Conservation (phyloP, 345 rosid species). For the Boechera stricta region DNA sequence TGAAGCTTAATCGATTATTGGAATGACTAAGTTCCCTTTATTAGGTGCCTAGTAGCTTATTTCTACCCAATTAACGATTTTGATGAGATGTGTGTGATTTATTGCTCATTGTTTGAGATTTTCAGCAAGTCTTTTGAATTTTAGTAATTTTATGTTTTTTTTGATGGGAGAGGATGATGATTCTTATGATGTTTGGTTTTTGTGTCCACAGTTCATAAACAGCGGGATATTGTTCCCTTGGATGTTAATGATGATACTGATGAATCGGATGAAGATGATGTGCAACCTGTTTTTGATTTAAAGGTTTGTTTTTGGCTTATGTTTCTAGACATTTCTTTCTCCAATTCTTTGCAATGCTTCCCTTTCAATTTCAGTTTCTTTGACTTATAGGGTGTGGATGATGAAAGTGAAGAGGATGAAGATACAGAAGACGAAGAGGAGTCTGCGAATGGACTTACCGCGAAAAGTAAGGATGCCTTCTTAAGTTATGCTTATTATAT, state of each 20-base stretch:
- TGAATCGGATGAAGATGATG: slow-evolving; percentile 76
- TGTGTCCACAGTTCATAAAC: slow-evolving; percentile 72
- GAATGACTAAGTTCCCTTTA: background rate
- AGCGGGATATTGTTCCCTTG: slow-evolving; percentile 79
- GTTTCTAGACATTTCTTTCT: background rate
- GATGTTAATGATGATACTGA: slow-evolving; percentile 61
- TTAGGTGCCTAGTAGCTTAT: background rate
- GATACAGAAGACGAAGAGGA: slow-evolving; percentile 49
- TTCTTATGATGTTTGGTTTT: slow-evolving; percentile 4
- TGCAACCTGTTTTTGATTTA: slow-evolving; percentile 71
- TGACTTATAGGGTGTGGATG: slow-evolving; percentile 39
- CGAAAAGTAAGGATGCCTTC: slow-evolving; percentile 58
- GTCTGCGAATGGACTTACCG: slow-evolving; percentile 51
- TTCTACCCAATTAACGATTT: background rate
- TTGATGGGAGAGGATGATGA: background rate
- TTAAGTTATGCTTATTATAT: background rate
- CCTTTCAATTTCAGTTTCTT: background rate
- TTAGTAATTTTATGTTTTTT: background rate
- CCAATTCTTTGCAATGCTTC: background rate
- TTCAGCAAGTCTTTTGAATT: no score
- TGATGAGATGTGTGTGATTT: background rate
- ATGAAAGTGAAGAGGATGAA: slow-evolving; percentile 54
- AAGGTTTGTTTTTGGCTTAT: slow-evolving; percentile 46
- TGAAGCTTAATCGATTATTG: background rate
- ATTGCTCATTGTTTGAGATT: background rate